Conservation (phyloP, 371 early-diverging fungal genomes). For the Synchytrium microbalum region DNA sequence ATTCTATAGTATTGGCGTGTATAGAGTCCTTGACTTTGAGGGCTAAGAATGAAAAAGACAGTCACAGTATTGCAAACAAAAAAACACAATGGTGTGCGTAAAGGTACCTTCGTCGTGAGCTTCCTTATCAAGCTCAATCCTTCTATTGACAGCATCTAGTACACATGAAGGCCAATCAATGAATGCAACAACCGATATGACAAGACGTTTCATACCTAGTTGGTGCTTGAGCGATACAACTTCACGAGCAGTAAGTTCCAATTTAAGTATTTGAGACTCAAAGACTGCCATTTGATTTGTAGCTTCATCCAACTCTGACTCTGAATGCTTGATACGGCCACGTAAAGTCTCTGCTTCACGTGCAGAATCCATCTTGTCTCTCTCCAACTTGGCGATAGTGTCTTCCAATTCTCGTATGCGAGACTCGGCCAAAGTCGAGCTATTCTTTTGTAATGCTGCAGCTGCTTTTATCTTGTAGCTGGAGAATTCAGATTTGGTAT, state of each 20-base stretch:
- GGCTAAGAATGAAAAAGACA: too few species aligned
- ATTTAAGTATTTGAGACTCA: constrained; percentile 15
- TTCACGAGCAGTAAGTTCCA: constrained; percentile 14
- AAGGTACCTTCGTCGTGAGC: constrained; percentile 14
- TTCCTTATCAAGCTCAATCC: constrained; percentile 14
- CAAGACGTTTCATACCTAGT: too few species aligned
- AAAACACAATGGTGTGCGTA: background rate
- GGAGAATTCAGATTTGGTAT: constrained; percentile 22
- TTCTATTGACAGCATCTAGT: too few species aligned
- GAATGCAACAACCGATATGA: too few species aligned
- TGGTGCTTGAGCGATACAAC: constrained; percentile 17
- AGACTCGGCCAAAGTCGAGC: constrained; percentile 5
- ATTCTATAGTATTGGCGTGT: background rate
- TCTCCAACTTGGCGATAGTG: constrained; percentile 2
- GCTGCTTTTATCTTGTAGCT: constrained; percentile 25
- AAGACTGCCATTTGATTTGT: constrained; percentile 14
- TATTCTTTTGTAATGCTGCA: constrained; percentile 26
- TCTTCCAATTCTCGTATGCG: constrained; percentile 16
- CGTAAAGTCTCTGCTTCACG: background rate
- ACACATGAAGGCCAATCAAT: too few species aligned
- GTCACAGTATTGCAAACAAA: background rate
- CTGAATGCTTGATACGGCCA: constrained; percentile 7
- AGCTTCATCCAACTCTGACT: constrained; percentile 12
- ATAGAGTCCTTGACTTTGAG: background rate
- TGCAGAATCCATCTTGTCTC: constrained; percentile 15